Evolutionary conservation across 1,139 yeast species (phyloP).

Genomic region (Hemisphaericaspora xylofermentans): DNA sequence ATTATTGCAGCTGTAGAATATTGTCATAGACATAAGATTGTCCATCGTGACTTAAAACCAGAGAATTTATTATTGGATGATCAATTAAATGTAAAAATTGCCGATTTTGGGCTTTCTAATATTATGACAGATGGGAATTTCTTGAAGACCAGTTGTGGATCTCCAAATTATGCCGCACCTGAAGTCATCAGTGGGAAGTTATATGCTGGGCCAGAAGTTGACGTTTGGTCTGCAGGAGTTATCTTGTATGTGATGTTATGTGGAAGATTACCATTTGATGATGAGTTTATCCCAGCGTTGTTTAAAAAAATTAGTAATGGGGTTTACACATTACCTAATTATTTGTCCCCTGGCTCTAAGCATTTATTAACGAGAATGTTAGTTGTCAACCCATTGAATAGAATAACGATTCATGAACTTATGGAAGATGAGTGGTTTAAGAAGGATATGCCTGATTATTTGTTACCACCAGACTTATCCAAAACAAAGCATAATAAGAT

Average conservation of each 20-base stretch:
- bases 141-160: slow-evolving; percentile 92
- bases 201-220: slow-evolving; percentile 98
- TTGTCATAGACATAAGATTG: slow-evolving; percentile 97
- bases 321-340: slow-evolving; percentile 89
- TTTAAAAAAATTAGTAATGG: slow-evolving; percentile 95
- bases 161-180: slow-evolving; percentile 98
- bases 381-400: slow-evolving; percentile 92
- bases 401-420: slow-evolving; percentile 92
- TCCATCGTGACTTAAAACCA: slow-evolving; percentile 93
- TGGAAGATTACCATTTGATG: slow-evolving; percentile 96
- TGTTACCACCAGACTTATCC: slow-evolving; percentile 67
- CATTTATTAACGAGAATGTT: slow-evolving; percentile 86
- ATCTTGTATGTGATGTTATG: slow-evolving; percentile 95
- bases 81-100: slow-evolving; percentile 88
- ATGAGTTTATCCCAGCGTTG: slow-evolving; percentile 93
- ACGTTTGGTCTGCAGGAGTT: slow-evolving; percentile 98
- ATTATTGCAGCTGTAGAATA: slow-evolving; percentile 97
- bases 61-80: slow-evolving; percentile 91
- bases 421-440: slow-evolving; percentile 97
- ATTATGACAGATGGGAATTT: slow-evolving; percentile 99
- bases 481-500: slow-evolving; percentile 40
- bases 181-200: slow-evolving; percentile 95
- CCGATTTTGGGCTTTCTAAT: slow-evolving; percentile 93
- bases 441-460: slow-evolving; percentile 76
- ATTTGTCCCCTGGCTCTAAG: slow-evolving; percentile 84